Base-by-base conservation (phyloP, 2,329 filamentous ascomycete species). In the Amauroascus verrucosus region DNA sequence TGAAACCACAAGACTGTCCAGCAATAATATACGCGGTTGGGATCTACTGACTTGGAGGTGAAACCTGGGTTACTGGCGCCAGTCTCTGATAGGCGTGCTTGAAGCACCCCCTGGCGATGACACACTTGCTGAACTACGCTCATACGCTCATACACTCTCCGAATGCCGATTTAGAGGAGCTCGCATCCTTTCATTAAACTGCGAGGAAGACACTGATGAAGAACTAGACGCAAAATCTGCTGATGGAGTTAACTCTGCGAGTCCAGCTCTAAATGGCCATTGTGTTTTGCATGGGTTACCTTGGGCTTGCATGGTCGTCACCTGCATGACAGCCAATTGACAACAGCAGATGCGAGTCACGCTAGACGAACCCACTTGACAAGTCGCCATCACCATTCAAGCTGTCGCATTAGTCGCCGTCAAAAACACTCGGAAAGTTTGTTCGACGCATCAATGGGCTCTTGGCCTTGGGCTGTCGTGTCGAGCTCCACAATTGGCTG, bases 241-340 rank as follows among this genome's bases (percentile, higher is more conserved):
- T 18, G 40, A 26, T n/a, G 14, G 24, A 20, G 7, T 50, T n/a
- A 32, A 32, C 37, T 6, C 14, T 40, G 18, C 44, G 16, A 40
- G 6, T 11, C 22, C 38, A 26, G 38, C 48, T 14, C 38, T 51
- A 22, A 51, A 22, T 51, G 48, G 48, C 48, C 48, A 44, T n/a
- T 8, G 24, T 11, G 38, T 30, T 41, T 33, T 28, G 38, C 48
- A 51, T 24, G 50, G 50, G 50, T 52, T 52, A 37, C 30, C 41
- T 41, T 38, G 40, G 30, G 30, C 43, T 37, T 52, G 38, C 37
- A 45, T 32, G 38, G 26, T 18, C 49, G 14, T 51, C 40, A 51
- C 50, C 24, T 46, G 40, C 41, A 46, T 46, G 41, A 46, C 30
- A 46, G 40, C 50, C 50, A 52, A 52, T 52, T 30, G 48, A 43